Evolutionary conservation across 495 filamentous ascomycete genomes (phyloP), one percentile per base, ranked within the genome.

Genomic region (Penicillium nucicola): DNA sequence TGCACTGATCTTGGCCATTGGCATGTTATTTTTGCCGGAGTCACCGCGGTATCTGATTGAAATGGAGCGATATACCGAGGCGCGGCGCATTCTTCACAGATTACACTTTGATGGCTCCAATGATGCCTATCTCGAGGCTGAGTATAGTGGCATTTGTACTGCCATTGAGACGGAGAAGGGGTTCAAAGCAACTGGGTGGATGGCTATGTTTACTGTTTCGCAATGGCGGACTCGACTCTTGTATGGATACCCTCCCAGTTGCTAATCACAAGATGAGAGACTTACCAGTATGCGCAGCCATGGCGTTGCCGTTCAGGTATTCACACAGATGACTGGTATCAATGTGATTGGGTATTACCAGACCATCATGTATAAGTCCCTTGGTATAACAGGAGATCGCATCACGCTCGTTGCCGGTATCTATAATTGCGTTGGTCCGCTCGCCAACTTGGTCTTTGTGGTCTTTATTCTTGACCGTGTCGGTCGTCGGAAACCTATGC

Each of bases 321-420:
- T 74, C 40, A 70, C 70, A 15, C 75, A 78, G 39, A 74, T 77
- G 63, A 77, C 74, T n/a, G 74, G 73, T 17, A 68, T 76, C 50
- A 76, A 83, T 63, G 80, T 84, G 18, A 83, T 84, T 45, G 70
- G 73, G 38, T 84, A 84, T 61, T 84, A 83, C 50, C 78, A 82
- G 53, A 79, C 72, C 0, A 73, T 74, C 45, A 82, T 84, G 72
- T 84, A 83, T 66, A 59, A 76, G n/a, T 65, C 76, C 14, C 68
- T 84, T 4, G 81, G 81, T 4, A 77, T 85, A 18, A 72, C 66
- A 0, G 79, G 77, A 2, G 69, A 65, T 38, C 68, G 71, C 18
- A 72, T 67, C 28, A 65, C 80, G 11, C 75, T 85, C 0, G 76
- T 85, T 2, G 73, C 76, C 5, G 81, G 79, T 7, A 72, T 84